Evolutionary conservation across 495 filamentous ascomycete genomes (phyloP).

Genomic region (Podospora anserina): DNA sequence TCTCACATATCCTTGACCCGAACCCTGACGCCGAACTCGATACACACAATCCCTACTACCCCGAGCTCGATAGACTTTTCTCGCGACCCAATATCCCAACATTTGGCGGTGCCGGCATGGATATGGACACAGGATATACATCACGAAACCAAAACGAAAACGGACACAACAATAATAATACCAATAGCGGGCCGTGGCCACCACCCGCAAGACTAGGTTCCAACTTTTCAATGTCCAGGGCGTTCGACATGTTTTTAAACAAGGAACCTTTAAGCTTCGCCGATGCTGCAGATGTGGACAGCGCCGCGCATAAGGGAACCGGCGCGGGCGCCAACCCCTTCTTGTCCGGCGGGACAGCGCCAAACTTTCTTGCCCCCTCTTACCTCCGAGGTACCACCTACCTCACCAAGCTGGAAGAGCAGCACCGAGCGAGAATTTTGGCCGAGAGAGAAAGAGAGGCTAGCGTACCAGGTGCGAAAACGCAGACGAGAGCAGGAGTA

Average conservation of each 20-base stretch:
- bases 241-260: conserved; percentile 7
- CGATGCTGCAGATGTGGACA: not conserved
- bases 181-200: conserved; percentile 22
- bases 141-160: conserved; percentile 11
- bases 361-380: conserved; percentile 68
- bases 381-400: conserved; percentile 78
- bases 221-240: not conserved
- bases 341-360: conserved; percentile 25
- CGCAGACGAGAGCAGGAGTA: conserved; percentile 44
- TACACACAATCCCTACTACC: conserved; percentile 1
- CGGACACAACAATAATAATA: conserved; percentile 26
- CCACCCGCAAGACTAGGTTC: conserved; percentile 8
- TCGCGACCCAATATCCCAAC: not conserved
- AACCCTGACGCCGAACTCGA: conserved; percentile 36
- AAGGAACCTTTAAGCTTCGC: conserved; percentile 31
- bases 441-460: conserved; percentile 33
- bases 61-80: conserved; percentile 26
- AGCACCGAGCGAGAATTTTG: conserved; percentile 57
- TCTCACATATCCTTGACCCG: conserved; percentile 61
- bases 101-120: not conserved
- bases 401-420: conserved; percentile 67
- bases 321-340: conserved; percentile 17
- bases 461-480: conserved; percentile 26
- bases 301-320: not conserved
- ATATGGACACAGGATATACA: not conserved